A percentile compares a stretch with the other conserved stretches of the same genome.
Evolutionary conservation across 106 monocot genomes (phyloP).

Genomic region (Allium sativum): DNA sequence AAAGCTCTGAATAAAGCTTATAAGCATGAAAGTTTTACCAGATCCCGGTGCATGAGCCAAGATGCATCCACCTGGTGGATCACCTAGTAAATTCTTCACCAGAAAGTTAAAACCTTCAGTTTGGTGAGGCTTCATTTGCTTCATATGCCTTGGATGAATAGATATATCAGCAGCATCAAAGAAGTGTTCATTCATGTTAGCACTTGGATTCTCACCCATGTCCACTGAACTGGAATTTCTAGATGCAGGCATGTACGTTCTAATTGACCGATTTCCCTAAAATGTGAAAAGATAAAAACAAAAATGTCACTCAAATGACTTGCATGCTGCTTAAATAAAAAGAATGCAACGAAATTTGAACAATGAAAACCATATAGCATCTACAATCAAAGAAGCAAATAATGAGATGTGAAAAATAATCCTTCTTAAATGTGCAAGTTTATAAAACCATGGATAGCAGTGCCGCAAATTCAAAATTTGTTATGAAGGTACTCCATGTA

Average conservation of each 20-base stretch:
- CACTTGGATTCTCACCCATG: constrained; percentile 5
- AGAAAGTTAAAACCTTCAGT: constrained; percentile 83
- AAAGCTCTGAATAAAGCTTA: constrained; percentile 96
- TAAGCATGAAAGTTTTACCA: constrained; percentile 96
- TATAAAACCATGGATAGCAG: no score
- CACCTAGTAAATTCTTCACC: constrained; percentile 62
- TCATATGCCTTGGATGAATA: constrained; percentile 74
- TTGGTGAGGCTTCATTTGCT: constrained; percentile 79
- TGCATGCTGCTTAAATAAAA: neutral
- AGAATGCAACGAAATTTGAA: neutral
- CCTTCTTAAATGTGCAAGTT: no score
- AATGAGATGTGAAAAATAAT: no score
- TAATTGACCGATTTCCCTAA: constrained; percentile 33
- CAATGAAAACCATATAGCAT: no score
- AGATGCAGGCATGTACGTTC: constrained; percentile 16
- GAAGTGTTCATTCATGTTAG: constrained; percentile 10
- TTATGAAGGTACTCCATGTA: no score
- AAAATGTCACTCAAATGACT: neutral
- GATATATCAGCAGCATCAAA: constrained; percentile 39
- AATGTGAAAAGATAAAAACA: neutral
- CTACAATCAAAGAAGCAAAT: no score
- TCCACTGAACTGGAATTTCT: constrained; percentile 18
- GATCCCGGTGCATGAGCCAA: constrained; percentile 97
- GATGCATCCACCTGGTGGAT: constrained; percentile 89
- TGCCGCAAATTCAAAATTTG: no score